Base-by-base conservation (phyloP, 106 monocot genomes). In the Agapanthus africanus region DNA sequence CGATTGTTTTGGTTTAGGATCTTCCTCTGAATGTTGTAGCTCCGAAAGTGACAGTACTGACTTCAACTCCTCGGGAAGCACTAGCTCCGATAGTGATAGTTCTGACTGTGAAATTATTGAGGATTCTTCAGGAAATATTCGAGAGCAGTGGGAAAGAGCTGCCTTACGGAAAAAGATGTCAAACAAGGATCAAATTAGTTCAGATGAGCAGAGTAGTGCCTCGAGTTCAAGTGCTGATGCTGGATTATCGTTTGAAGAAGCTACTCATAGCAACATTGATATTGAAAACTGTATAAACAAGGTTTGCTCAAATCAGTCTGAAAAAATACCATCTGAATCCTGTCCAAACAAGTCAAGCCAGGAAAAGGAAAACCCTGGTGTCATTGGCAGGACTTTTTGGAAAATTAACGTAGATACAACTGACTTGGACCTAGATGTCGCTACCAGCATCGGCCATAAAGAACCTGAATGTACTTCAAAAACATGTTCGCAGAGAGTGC, bases 81-180 rank as follows among this genome's bases (percentile, higher is more conserved):
- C 50, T 8, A 44, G 25, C 46, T 83, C 72, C 57, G 81, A 85
- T 2, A 66, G 63, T 74, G 80, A 82, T 38, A 74, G 54, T 42
- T 86, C 88, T 67, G 97, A 90, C 73, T 99, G 97, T 87, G 90
- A 92, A 78, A 85, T 97, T 65, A 69, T 92, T 4, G 84, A 85
- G 63, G 91, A 84, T 59, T 41, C 61, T 61, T 87, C 84, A 65
- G 88, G 82, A 70, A 52, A 65, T 41, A 79, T 91, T 54, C 91
- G 95, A 59, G 72, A 87, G 65, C 81, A 84, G 39, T 97, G 97
- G 97, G 92, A 97, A 75, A 86, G 69, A 61, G 97, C 91, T 74
- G 82, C 86, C 32, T 75, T 30, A 0, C 89, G 63, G 71, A 86
- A 69, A 68, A 82, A 70, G 54, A 41, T 13, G 23, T 39, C 40